Evolutionary conservation across 2,329 filamentous ascomycete genomes (phyloP).

Genomic region (Passalora sequoiae): DNA sequence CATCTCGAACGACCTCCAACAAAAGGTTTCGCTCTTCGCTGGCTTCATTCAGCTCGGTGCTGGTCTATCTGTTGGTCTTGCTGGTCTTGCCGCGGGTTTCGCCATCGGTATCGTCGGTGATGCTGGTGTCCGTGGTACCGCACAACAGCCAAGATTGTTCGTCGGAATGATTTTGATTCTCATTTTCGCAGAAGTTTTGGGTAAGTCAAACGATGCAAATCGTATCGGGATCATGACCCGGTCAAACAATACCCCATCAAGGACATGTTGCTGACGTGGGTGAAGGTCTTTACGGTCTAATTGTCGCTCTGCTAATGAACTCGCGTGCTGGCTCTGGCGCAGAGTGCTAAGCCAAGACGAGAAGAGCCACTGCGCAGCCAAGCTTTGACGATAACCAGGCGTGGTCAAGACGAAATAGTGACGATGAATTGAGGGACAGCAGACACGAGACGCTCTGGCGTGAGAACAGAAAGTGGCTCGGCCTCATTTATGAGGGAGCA

Average conservation of each 20-base stretch:
- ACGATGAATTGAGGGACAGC: conserved; percentile 4
- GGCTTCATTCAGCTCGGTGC: conserved; percentile 52
- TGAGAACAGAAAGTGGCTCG: conserved; percentile 1
- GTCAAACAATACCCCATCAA: too few species aligned
- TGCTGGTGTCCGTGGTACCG: conserved; percentile 80
- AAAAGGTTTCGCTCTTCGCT: conserved; percentile 45
- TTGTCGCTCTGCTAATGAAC: conserved; percentile 99
- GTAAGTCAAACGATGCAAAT: conserved; percentile 49
- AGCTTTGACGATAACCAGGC: conserved; percentile 24
- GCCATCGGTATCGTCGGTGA: conserved; percentile 61
- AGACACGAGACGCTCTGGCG: neutral
- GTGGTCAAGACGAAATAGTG: conserved; percentile 6
- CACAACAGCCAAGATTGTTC: conserved; percentile 79
- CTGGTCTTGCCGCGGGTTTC: conserved; percentile 40
- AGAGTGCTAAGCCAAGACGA: conserved; percentile 57
- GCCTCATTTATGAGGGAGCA: neutral
- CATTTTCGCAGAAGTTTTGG: conserved; percentile 99
- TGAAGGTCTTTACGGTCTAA: conserved; percentile 93
- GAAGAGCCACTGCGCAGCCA: conserved; percentile 47
- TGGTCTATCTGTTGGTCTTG: conserved; percentile 46
- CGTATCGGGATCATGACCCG: neutral
- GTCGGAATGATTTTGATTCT: conserved; percentile 98
- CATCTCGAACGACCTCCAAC: conserved; percentile 50
- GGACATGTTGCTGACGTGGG: conserved; percentile 12
- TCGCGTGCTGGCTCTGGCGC: conserved; percentile 61